Conservation (phyloP, 1,284 basidiomycete species). For the Heterobasidion irregulare region DNA sequence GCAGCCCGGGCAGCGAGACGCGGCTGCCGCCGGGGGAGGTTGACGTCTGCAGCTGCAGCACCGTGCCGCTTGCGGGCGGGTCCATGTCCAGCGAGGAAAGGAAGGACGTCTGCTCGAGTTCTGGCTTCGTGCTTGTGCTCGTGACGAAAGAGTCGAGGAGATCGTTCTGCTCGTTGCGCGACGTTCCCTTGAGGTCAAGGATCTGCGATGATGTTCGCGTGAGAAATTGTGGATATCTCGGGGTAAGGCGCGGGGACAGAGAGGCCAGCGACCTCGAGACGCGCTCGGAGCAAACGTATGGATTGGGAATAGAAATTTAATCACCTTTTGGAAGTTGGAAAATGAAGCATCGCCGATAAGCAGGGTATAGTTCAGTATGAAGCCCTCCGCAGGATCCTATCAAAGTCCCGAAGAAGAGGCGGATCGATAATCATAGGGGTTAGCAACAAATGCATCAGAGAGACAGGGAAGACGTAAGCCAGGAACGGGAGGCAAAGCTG, state of each 20-base stretch:
- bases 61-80: slow-evolving; percentile 34
- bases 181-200: slow-evolving; percentile 91
- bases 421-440: not conserved
- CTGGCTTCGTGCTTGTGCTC: slow-evolving; percentile 81
- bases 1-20: slow-evolving; percentile 35
- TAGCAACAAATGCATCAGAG: slow-evolving; percentile 4
- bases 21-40: slow-evolving; percentile 54
- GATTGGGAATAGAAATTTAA: too few species aligned
- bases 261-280: too few species aligned
- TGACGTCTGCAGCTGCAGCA: slow-evolving; percentile 31
- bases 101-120: slow-evolving; percentile 85
- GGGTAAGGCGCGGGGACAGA: not conserved
- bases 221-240: not conserved
- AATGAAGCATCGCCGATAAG: slow-evolving; percentile 89
- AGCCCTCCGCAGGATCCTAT: slow-evolving; percentile 85
- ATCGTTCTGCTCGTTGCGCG: slow-evolving; percentile 79
- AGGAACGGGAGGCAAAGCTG: slow-evolving; percentile 18
- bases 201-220: slow-evolving; percentile 45
- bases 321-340: slow-evolving; percentile 95
- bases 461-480: not conserved
- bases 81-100: slow-evolving; percentile 93
- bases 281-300: too few species aligned
- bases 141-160: slow-evolving; percentile 88
- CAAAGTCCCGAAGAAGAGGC: not conserved
- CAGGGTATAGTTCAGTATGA: slow-evolving; percentile 90